phyloP scores from a whole-genome alignment of 768 basidiomycete genomes.

The Thelephora aurantiotincta region DNA sequence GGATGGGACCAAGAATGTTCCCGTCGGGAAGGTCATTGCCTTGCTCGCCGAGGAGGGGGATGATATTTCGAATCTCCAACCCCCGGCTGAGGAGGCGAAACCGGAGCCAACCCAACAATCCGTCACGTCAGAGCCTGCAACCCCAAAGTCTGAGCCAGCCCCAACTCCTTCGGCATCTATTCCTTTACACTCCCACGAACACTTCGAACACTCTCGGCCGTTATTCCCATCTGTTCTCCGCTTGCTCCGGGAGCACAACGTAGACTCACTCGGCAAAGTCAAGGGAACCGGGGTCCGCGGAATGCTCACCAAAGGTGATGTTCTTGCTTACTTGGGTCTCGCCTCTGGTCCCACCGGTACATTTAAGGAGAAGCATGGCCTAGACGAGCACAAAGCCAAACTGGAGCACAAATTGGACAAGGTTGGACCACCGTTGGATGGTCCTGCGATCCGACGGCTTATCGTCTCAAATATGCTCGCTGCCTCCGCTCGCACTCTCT shows the following conservation, averaged over 20 bases:
- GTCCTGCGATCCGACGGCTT: constrained; percentile 44
- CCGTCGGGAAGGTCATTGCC: constrained; percentile 82
- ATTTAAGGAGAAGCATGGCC: constrained; percentile 32
- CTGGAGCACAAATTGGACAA: constrained; percentile 20
- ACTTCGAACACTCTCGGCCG: constrained; percentile 43
- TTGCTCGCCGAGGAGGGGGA: constrained; percentile 94
- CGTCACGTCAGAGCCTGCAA: constrained; percentile 12
- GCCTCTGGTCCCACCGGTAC: constrained; percentile 69
- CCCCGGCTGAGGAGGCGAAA: constrained; percentile 27
- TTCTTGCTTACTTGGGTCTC: constrained; percentile 74
- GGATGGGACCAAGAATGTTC: constrained; percentile 74
- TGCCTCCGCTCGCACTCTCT: constrained; percentile 35
- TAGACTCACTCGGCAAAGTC: constrained; percentile 50
- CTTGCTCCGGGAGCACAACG: constrained; percentile 48
- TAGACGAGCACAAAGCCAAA: constrained; percentile 21
- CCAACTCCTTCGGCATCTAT: constrained; percentile 11
- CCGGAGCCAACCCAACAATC: constrained; percentile 8
- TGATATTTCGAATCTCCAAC: constrained; percentile 75
- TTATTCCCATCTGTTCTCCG: constrained; percentile 87
- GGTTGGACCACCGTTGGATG: constrained; percentile 43
- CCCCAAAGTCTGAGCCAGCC: constrained; percentile 19
- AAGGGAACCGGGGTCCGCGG: constrained; percentile 84
- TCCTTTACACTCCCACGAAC: constrained; percentile 11
- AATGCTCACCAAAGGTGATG: constrained; percentile 94
- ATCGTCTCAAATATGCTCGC: constrained; percentile 51